Evolutionary conservation across 1,284 basidiomycete species (phyloP).

Genomic region (Schizophyllum commune): DNA sequence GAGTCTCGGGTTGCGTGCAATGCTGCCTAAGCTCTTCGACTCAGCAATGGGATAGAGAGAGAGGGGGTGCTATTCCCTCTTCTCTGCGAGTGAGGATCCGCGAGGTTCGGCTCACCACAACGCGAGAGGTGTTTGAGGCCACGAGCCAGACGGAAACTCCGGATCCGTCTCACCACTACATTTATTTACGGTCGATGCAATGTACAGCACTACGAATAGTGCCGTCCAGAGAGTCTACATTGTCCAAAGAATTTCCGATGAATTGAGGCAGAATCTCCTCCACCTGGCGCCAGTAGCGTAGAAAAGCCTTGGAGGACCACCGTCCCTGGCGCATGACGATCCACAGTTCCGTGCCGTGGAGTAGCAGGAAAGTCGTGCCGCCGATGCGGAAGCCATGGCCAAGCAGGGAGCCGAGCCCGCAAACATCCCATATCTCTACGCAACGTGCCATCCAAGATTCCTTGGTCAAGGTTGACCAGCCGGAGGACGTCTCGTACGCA

Average conservation of each 20-base stretch:
- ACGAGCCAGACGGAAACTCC: not conserved
- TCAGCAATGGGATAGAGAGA: not conserved
- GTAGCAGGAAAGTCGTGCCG: constrained; percentile 1
- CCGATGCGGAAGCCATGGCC: constrained; percentile 12
- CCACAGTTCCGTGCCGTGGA: constrained; percentile 4
- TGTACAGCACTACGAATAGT: too few species aligned
- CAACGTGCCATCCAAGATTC: not conserved
- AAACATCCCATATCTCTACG: not conserved
- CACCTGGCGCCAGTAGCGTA: constrained; percentile 8
- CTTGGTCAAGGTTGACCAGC: constrained; percentile 1
- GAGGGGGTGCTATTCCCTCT: not conserved
- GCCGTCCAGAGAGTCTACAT: too few species aligned
- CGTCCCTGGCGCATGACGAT: constrained; percentile 7
- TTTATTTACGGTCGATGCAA: too few species aligned
- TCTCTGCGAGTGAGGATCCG: not conserved
- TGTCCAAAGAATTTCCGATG: constrained; percentile 8
- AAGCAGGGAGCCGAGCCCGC: constrained; percentile 1
- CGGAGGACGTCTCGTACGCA: not conserved
- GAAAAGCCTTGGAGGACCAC: constrained; percentile 7
- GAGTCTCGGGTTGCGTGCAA: too few species aligned
- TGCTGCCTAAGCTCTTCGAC: too few species aligned
- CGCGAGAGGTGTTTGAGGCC: too few species aligned
- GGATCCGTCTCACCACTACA: not conserved
- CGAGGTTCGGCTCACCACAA: not conserved
- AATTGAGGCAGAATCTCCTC: constrained; percentile 10